Evolutionary conservation across 345 rosid genomes (phyloP).

Genomic region (Mangifera indica): DNA sequence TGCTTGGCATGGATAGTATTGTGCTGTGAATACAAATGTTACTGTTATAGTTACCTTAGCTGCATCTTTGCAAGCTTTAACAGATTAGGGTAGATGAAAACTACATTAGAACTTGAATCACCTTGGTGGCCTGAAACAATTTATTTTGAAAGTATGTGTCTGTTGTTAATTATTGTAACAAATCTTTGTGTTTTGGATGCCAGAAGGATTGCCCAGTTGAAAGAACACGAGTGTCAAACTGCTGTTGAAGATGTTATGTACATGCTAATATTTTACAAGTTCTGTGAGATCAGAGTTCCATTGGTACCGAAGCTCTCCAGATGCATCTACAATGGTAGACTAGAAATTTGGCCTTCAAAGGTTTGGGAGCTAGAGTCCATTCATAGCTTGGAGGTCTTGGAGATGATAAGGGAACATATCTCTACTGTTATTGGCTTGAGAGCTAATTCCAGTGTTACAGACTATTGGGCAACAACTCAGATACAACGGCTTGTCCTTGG

Average conservation of each 20-base stretch:
- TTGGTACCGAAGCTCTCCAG: constrained; percentile 83
- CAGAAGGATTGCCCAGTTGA: constrained; percentile 83
- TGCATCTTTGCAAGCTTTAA: not conserved
- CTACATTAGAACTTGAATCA: not conserved
- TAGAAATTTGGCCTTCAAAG: constrained; percentile 85
- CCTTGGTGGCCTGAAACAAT: not conserved
- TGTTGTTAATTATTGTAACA: not conserved
- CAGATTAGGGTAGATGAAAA: not conserved
- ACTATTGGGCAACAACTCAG: constrained; percentile 82
- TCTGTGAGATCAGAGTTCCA: constrained; percentile 79
- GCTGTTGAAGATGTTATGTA: constrained; percentile 92
- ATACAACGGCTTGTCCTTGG: constrained; percentile 49
- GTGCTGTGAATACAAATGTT: not conserved
- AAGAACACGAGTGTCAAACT: constrained; percentile 57
- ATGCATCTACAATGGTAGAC: constrained; percentile 76
- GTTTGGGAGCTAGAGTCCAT: constrained; percentile 94
- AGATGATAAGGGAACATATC: constrained; percentile 76
- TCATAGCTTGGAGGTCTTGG: constrained; percentile 56
- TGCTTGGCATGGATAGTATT: not conserved
- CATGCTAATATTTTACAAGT: constrained; percentile 72
- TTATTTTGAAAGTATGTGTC: constrained; percentile 5
- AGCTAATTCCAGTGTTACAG: constrained; percentile 69
- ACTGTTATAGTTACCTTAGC: constrained; percentile 11
- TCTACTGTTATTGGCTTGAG: constrained; percentile 69
- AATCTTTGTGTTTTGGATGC: constrained; percentile 15